phyloP scores from a whole-genome alignment of 2,329 filamentous ascomycete species.

The Fusarium algeriense region DNA sequence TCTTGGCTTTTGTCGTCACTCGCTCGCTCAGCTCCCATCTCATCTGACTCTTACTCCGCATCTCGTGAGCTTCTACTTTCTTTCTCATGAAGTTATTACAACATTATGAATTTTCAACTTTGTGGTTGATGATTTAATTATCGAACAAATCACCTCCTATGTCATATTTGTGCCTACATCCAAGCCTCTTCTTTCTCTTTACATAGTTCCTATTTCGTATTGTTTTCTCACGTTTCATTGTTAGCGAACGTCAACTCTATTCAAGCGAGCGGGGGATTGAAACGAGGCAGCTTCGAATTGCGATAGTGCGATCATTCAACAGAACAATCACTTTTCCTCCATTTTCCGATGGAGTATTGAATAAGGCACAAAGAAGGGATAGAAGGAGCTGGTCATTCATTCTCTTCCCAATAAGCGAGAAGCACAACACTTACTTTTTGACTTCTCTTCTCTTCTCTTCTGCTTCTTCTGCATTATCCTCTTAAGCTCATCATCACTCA shows the following conservation, averaged over 20 bases:
- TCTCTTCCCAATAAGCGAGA: background rate
- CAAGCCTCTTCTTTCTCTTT: background rate
- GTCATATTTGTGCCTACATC: background rate
- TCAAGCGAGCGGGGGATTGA: constrained; percentile 15
- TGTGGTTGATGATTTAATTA: background rate
- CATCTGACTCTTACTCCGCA: constrained; percentile 18
- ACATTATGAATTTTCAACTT: background rate
- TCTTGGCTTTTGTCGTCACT: background rate
- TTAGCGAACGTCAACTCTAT: background rate
- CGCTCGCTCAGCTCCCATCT: background rate
- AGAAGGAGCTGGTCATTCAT: constrained; percentile 14
- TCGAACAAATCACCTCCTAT: background rate
- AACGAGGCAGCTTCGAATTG: constrained; percentile 13
- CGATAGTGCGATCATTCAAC: background rate
- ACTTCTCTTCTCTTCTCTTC: background rate
- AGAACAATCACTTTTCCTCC: background rate
- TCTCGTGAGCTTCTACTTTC: constrained; percentile 1
- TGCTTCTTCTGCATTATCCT: background rate
- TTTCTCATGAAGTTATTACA: constrained; percentile 11
- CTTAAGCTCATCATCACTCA: background rate
- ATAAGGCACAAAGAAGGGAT: constrained; percentile 1
- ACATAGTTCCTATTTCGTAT: background rate
- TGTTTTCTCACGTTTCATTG: background rate
- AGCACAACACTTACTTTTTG: background rate
- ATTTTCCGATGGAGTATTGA: constrained; percentile 6